phyloP scores from a whole-genome alignment of 345 rosid genomes.

The Bruguiera gymnorhiza region DNA sequence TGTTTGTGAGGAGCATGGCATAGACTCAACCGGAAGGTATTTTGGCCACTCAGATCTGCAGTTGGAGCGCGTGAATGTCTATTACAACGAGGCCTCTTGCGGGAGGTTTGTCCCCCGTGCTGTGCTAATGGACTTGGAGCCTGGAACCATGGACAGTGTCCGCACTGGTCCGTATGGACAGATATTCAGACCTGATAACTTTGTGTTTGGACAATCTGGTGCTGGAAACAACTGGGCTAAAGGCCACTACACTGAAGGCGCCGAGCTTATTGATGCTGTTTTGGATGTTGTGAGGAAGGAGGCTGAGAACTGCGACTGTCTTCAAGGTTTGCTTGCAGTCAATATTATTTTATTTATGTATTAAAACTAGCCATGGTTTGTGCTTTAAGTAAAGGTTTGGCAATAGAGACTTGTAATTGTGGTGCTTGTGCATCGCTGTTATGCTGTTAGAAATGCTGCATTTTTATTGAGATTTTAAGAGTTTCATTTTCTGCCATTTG shows the following conservation, averaged over 20 bases:
- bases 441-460: too few relatives aligned
- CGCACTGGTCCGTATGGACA: constrained; percentile 29
- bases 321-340: constrained; percentile 16
- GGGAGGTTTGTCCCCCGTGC: constrained; percentile 29
- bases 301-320: constrained; percentile 29
- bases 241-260: constrained; percentile 29
- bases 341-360: background rate
- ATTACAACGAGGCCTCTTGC: constrained; percentile 27
- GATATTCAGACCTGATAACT: constrained; percentile 30
- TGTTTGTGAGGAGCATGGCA: constrained; percentile 29
- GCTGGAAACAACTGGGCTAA: constrained; percentile 33
- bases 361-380: background rate
- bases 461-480: too few relatives aligned
- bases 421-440: too few relatives aligned
- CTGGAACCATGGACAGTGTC: constrained; percentile 33
- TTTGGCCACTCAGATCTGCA: constrained; percentile 25
- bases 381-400: background rate
- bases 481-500: too few relatives aligned
- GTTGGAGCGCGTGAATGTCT: constrained; percentile 25
- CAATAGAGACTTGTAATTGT: too few relatives aligned
- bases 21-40: constrained; percentile 25
- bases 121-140: constrained; percentile 30
- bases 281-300: constrained; percentile 31
- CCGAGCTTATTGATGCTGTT: constrained; percentile 27
- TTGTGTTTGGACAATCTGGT: constrained; percentile 30